A percentile compares a stretch with the other conserved stretches of the same genome.
Conservation (phyloP, 2,329 filamentous ascomycete genomes). For the Pseudocercospora crystallina region DNA sequence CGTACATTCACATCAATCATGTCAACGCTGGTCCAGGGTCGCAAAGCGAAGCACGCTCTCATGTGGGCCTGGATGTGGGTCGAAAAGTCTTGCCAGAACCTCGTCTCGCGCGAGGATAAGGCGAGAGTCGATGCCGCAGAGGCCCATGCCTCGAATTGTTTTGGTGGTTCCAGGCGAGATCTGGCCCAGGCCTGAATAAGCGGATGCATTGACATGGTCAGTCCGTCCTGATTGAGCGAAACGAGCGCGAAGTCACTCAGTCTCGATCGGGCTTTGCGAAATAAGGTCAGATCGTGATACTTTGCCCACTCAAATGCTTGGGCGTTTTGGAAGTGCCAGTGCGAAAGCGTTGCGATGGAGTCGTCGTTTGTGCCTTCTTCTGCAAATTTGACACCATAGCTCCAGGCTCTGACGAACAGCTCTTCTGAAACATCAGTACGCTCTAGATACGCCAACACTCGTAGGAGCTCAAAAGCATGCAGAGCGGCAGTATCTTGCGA, state of each 20-base stretch:
- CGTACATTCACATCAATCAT: too few species aligned
- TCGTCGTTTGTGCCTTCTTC: background rate
- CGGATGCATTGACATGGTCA: background rate
- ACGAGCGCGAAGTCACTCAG: background rate
- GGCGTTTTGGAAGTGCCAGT: background rate
- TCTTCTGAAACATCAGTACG: background rate
- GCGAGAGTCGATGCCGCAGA: too few species aligned
- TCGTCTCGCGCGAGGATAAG: too few species aligned
- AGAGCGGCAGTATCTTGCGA: background rate
- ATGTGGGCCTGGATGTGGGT: too few species aligned
- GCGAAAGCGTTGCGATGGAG: background rate
- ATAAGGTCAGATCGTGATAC: background rate
- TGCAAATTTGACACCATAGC: background rate
- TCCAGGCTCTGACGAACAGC: constrained; percentile 1
- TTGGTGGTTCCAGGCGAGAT: background rate
- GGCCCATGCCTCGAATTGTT: too few species aligned
- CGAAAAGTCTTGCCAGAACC: too few species aligned
- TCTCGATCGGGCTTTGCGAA: background rate
- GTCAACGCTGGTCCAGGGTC: too few species aligned
- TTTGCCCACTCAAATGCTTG: background rate
- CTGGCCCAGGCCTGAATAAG: constrained; percentile 3
- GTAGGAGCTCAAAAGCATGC: constrained; percentile 1
- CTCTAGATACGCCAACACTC: constrained; percentile 2
- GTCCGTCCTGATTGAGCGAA: background rate
- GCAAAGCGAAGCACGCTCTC: too few species aligned